Conservation (phyloP, 352 stramenopile species). For the Nothophytophthora sp. region DNA sequence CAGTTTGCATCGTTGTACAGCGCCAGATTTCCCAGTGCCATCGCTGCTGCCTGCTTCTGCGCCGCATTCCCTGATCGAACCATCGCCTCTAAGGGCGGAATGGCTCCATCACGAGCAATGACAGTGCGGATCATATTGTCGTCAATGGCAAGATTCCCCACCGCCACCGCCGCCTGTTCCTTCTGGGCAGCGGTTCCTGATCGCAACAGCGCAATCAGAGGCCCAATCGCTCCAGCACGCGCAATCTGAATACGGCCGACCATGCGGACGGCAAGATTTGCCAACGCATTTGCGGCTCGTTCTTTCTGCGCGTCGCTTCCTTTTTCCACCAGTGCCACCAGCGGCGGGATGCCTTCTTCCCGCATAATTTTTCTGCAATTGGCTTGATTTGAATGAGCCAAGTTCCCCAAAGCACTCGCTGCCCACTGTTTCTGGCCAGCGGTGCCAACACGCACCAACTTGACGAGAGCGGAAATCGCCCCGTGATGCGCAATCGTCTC, state of each 20-base stretch:
- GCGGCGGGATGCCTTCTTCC: not conserved
- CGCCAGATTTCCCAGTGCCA: too few relatives aligned
- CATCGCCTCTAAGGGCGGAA: too few relatives aligned
- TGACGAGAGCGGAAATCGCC: too few relatives aligned
- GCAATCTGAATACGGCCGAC: not conserved
- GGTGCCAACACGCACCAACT: too few relatives aligned
- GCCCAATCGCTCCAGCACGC: slow-evolving; percentile 1
- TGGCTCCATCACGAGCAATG: not conserved
- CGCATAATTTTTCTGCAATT: not conserved
- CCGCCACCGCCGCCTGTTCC: not conserved
- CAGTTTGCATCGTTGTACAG: too few relatives aligned
- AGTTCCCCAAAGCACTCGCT: not conserved
- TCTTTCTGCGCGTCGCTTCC: slow-evolving; percentile 5
- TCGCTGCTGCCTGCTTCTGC: too few relatives aligned
- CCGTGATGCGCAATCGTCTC: too few relatives aligned
- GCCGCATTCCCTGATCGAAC: too few relatives aligned
- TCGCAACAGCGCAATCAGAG: not conserved
- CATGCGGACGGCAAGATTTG: not conserved
- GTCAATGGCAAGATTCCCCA: not conserved
- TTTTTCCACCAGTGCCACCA: not conserved
- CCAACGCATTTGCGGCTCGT: not conserved
- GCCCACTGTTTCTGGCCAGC: not conserved
- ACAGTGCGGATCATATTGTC: not conserved
- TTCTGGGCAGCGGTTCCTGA: not conserved
- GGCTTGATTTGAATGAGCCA: not conserved